These are phyloP conservation scores for Stenocarpella maydis DNA, from an alignment of 2,329 filamentous ascomycete species.

Conservation along the genomic window DNA sequence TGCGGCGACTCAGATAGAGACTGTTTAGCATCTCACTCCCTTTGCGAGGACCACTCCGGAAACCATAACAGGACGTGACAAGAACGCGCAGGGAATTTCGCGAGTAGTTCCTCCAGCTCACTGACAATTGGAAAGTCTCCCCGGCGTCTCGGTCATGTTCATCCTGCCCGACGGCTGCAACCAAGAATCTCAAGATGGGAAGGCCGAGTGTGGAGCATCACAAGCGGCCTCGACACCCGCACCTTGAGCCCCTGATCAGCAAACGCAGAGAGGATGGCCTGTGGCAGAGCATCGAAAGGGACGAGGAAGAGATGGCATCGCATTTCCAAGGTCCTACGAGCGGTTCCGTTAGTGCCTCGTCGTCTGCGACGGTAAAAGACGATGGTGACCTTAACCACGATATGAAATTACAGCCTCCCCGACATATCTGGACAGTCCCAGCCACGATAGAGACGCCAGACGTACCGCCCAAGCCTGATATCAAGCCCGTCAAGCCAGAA, in stretches of 20 bases:
- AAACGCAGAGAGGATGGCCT: neutral
- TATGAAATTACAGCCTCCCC: too few species aligned
- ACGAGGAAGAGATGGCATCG: neutral
- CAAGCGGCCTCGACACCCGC: neutral
- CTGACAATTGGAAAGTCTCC: too few species aligned
- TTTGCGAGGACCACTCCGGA: neutral
- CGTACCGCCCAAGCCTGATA: too few species aligned
- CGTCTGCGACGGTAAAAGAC: too few species aligned
- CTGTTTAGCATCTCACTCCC: neutral
- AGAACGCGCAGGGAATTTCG: neutral
- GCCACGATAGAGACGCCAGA: neutral
- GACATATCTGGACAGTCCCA: neutral
- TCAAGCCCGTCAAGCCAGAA: neutral
- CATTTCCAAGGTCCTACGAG: neutral
- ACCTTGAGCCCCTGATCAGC: neutral
- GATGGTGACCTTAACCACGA: too few species aligned
- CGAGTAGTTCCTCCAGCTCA: neutral
- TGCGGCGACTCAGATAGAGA: neutral
- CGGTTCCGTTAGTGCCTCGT: too few species aligned
- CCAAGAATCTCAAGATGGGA: neutral
- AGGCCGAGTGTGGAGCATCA: neutral
- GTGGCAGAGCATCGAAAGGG: slow-evolving; percentile 18
- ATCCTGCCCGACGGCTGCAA: too few species aligned
- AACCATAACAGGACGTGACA: neutral
- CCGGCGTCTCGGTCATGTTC: accelerated